Evolutionary conservation across 345 rosid genomes (phyloP).

Genomic region (rapeseed (Brassica napus)): DNA sequence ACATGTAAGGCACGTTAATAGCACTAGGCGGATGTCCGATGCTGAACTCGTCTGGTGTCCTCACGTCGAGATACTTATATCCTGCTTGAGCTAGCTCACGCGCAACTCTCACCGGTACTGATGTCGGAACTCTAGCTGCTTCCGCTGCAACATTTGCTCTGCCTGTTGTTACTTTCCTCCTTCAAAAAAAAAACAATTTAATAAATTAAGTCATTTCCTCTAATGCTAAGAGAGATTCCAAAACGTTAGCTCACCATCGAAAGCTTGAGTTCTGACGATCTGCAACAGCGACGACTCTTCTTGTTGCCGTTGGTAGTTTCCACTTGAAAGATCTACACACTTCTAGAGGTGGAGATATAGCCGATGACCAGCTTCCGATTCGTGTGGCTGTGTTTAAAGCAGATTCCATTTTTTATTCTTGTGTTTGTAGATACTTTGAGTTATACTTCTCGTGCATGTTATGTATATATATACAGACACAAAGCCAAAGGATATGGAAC

Average conservation of each 20-base stretch:
- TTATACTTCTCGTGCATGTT: neutral
- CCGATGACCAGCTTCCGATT: slow-evolving; percentile 32
- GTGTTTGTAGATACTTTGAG: neutral
- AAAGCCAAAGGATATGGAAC: slow-evolving; percentile 10
- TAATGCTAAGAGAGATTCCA: neutral
- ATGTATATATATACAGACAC: neutral
- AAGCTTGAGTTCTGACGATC: slow-evolving; percentile 34
- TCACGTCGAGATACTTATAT: slow-evolving; percentile 71
- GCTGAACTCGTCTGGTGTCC: slow-evolving; percentile 76
- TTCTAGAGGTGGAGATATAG: slow-evolving; percentile 15
- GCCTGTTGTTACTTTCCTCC: slow-evolving; percentile 29
- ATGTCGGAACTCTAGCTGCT: slow-evolving; percentile 58
- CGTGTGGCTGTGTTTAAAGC: slow-evolving; percentile 11
- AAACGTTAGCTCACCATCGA: slow-evolving; percentile 22
- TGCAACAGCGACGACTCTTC: slow-evolving; percentile 1
- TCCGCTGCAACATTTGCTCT: slow-evolving; percentile 42
- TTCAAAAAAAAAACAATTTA: neutral
- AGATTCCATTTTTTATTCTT: slow-evolving; percentile 24
- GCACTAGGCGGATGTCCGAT: slow-evolving; percentile 83
- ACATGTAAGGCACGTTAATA: slow-evolving; percentile 80
- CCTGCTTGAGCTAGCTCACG: slow-evolving; percentile 88
- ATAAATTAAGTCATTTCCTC: neutral
- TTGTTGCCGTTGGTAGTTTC: slow-evolving; percentile 1
- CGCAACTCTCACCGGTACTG: slow-evolving; percentile 91
- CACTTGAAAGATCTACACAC: slow-evolving; percentile 6